Conservation (phyloP, 2,329 filamentous ascomycete species). For the Cercospora sp. region DNA sequence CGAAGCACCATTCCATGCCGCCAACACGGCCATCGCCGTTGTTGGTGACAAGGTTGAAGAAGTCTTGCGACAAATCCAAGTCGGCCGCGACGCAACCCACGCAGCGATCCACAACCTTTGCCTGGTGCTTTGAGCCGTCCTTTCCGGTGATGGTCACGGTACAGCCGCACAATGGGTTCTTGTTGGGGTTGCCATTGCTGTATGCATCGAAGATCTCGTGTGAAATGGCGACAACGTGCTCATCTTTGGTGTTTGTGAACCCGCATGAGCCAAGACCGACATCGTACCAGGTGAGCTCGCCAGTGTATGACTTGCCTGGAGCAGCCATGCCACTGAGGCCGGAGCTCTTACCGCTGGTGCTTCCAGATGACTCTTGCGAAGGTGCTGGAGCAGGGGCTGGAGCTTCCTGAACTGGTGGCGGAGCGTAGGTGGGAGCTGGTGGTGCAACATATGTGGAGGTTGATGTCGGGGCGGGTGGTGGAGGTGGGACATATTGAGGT, state of each 20-base stretch:
- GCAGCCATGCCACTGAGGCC: conserved; percentile 32
- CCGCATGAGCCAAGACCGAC: conserved; percentile 71
- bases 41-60: conserved; percentile 42
- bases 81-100: conserved; percentile 59
- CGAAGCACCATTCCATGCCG: conserved; percentile 47
- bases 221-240: conserved; percentile 70
- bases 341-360: conserved; percentile 11
- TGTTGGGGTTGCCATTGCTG: conserved; percentile 53
- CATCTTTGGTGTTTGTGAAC: conserved; percentile 55
- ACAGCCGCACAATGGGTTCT: conserved; percentile 69
- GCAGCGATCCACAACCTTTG: conserved; percentile 72
- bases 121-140: conserved; percentile 60
- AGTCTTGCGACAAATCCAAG: conserved; percentile 59
- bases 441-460: conserved; percentile 31
- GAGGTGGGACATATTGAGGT: conserved; percentile 29
- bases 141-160: conserved; percentile 61
- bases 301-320: conserved; percentile 47
- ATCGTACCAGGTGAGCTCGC: conserved; percentile 74
- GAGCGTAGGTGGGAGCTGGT: conserved; percentile 24
- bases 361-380: conserved; percentile 14
- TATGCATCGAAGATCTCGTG: conserved; percentile 61
- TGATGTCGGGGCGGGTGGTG: conserved; percentile 14
- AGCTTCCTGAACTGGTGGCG: conserved; percentile 21
- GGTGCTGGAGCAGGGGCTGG: conserved; percentile 19
- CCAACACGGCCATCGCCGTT: conserved; percentile 44